A percentile compares a stretch with the other conserved stretches of the same genome.
These are phyloP conservation scores for Sapria himalayana DNA, from an alignment of 345 rosid genomes.

Conservation along the genomic window DNA sequence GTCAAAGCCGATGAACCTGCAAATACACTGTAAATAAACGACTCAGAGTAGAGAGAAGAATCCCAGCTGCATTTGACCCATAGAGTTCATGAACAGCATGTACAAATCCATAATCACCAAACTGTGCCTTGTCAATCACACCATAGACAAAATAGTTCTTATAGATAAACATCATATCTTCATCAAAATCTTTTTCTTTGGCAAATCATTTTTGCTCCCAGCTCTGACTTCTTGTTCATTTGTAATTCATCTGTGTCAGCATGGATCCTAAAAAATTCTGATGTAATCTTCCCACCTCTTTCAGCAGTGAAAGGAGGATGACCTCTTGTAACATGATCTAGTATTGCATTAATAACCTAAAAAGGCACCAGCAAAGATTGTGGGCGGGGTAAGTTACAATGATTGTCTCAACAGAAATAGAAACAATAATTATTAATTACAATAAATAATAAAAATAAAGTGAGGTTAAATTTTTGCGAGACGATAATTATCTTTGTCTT, in stretches of 20 bases:
- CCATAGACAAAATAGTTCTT: conserved; percentile 61
- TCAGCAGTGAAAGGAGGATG: conserved; percentile 63
- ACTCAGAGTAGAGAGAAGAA: conserved; percentile 65
- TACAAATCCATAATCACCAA: conserved; percentile 84
- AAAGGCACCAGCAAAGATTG: conserved; percentile 8
- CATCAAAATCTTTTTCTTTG: conserved; percentile 22
- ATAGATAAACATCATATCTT: conserved; percentile 46
- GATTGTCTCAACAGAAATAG: too few relatives aligned
- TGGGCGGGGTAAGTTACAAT: too few relatives aligned
- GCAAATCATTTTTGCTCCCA: background rate
- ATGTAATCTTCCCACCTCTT: conserved; percentile 53
- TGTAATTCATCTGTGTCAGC: conserved; percentile 10
- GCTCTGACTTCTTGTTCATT: conserved; percentile 1
- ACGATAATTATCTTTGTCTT: background rate
- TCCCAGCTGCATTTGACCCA: conserved; percentile 79
- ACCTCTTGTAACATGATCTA: conserved; percentile 52
- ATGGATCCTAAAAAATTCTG: conserved; percentile 46
- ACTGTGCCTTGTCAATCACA: conserved; percentile 95
- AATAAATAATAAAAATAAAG: conserved; percentile 5
- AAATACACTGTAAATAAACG: conserved; percentile 74
- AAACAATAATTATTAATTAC: conserved; percentile 3
- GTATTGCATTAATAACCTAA: conserved; percentile 53
- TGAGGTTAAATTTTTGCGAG: background rate
- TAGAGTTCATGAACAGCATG: conserved; percentile 90
- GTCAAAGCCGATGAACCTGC: conserved; percentile 34